Base-by-base conservation (phyloP, 2,329 filamentous ascomycete genomes). In the Penicillium sp. region DNA sequence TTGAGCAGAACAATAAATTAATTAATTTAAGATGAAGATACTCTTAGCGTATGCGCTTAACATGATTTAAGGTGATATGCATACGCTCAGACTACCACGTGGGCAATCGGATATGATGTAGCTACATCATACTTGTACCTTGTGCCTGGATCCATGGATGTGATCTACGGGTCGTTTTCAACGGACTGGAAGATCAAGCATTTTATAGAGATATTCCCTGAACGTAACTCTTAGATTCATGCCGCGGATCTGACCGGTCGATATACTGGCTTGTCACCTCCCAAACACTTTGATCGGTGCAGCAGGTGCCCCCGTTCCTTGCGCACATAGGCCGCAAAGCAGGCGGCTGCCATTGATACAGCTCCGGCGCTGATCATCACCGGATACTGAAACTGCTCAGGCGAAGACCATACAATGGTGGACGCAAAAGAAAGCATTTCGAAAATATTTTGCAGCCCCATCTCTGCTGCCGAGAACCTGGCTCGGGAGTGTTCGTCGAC, bases 391-490 rank as follows among this genome's bases (percentile, higher is more conserved):
- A 92, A 92, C 64, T 90, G 81, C 3, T 82, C 79, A 0, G 89
- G 88, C 0, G 76, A 74, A 1, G 83, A 79, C 59, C 87, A 91
- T 4, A 87, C 68, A 58, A 91, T 85, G 0, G 89, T 92, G 0
- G 82, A 81, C 0, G 80, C 80, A 67, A 85, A 92, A 0, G 88
- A 87, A 1, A 86, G 71, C 48, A 92, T 79, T 70, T 92, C 89
- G 59, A 91, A 91, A 0, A 83, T 62, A 59, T 87, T 92, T 69
- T 92, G 89, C 39, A 87, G 80, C 0, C 85, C 81, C 9, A 86
- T 82, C 70, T 93, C 90, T 8, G 85, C 81, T 0, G 87, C 78
- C 0, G 88, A 91, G 63, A 93, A 92, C 0, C 80, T 76, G 1
- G 88, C 89, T n/a, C 90, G 83, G 39, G 78, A 70, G n/a, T 78